phyloP scores from a whole-genome alignment of 345 rosid species.

The Pseudoturritis turrita region DNA sequence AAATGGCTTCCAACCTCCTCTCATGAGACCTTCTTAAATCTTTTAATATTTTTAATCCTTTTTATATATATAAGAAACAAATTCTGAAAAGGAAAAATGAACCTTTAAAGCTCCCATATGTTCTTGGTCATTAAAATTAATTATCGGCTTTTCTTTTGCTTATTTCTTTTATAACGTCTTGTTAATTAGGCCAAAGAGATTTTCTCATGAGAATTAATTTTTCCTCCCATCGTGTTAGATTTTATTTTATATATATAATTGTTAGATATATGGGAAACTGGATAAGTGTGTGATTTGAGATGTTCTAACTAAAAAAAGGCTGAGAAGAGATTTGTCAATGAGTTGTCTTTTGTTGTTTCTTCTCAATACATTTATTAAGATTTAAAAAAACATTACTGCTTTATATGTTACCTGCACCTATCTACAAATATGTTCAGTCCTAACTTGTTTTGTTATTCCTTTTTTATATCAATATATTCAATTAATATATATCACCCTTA shows the following conservation, averaged over 20 bases:
- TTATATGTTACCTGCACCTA: conserved; percentile 37
- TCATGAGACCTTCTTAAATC: conserved; percentile 35
- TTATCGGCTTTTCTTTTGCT: background rate
- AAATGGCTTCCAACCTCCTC: conserved; percentile 32
- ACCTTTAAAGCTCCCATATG: background rate
- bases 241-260: background rate
- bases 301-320: conserved; percentile 34
- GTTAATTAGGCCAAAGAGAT: background rate
- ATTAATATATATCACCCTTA: background rate
- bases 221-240: background rate
- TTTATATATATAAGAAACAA: background rate
- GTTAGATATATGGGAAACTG: conserved; percentile 11
- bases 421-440: conserved; percentile 29
- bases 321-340: conserved; percentile 33
- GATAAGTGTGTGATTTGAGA: conserved; percentile 31
- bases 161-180: background rate
- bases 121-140: conserved; percentile 9
- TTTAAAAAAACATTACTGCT: conserved; percentile 17
- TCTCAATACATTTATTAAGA: conserved; percentile 21
- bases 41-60: background rate
- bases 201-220: background rate
- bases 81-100: background rate
- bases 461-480: conserved; percentile 12
- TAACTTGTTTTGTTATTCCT: conserved; percentile 27
- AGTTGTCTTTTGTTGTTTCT: conserved; percentile 36